Evolutionary conservation across 768 basidiomycete species (phyloP), one percentile per base, ranked within the genome.

Genomic region (Fomitopsis serialis): DNA sequence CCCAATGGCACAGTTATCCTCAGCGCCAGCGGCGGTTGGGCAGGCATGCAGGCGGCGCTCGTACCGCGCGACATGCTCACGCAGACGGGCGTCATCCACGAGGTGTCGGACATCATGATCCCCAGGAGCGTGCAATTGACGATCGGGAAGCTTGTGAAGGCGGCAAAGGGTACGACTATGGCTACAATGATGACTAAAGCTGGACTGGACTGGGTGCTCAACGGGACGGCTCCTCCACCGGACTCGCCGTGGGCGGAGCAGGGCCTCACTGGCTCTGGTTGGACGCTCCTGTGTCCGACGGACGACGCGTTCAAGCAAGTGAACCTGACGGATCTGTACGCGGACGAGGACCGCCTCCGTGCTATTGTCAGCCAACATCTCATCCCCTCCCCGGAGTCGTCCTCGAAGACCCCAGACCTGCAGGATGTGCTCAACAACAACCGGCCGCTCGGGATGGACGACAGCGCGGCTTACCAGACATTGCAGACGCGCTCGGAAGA

Each of bases 111-210:
- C 60, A 72, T 93, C 46, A 74, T 93, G 65, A 81, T 99, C 52
- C 97, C 97, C 29, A 83, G 93, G 19, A 84, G 89, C 10, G 84
- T 98, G 43, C 74, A 92, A 42, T 73, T 99, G 56, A 93, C 86
- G 4, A 73, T 95, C 29, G 90, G 84, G n/a, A 98, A 98, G 68
- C 78, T 99, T 29, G 77, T 94, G 60, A 84, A 82, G 61, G 96
- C 95, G 3, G 91, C 91, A 21, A 89, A 91, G 66, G 91, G 86
- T 42, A 84, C 78, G 29, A 97, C 89, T 2, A 98, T 99, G 94
- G 74, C 80, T 21, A 89, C 84, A 29, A 67, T 99, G 63, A 77
- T 97, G 54, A 73, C 78, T 52, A 89, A 87, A 61, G 92, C 91
- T 1, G 92, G 92, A 10, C 80, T 97, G 54, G 88, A 87, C 35